Base-by-base conservation (phyloP, 352 stramenopile species). In the Phytopythium kandeliae region DNA sequence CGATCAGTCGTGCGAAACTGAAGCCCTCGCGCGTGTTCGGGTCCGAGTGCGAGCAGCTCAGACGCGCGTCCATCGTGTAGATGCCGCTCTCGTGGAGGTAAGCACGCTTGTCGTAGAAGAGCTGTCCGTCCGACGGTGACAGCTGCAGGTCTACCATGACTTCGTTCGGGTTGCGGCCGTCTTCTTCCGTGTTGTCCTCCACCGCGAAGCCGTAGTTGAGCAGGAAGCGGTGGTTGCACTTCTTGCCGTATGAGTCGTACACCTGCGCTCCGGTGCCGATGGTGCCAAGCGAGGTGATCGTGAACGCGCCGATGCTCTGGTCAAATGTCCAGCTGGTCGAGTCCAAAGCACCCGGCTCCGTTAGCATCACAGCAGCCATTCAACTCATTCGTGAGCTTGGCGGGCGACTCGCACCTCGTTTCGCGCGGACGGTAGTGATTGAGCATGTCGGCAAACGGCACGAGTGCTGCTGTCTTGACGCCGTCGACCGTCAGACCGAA, bases 151-250 rank as follows among this genome's bases (percentile, higher is more conserved):
- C 78, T 11, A 93, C 78, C 59, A 91, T 82, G 45, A 98, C 95
- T 71, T 99, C 97, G 82, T 99, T 99, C 22, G 96, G 96, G 86
- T 98, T 99, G 62, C 96, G 96, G 0, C 96, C 96, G 69, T 99
- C 96, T 38, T 97, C 76, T 71, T 99, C 97, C 22, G 89, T 94
- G 69, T 99, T 99, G 65, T 98, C 86, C 69, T 99, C 96, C 6
- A 99, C 96, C 15, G 96, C 94, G 70, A 99, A 99, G 38, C 97
- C 97, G 67, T 99, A 99, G 76, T 99, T 99, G 40, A 99, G 79
- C 35, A 99, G 75, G 69, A 99, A 99, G 10, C 85, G 86, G 71
- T 99, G 96, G 78, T 99, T 99, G 77, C 97, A 99, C 72, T 99
- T 99, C 75, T 99, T 98, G 25, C 97, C 97, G 69, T 99, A 99